Base-by-base conservation (phyloP, 2,329 filamentous ascomycete species). In the Xylaria sp. region DNA sequence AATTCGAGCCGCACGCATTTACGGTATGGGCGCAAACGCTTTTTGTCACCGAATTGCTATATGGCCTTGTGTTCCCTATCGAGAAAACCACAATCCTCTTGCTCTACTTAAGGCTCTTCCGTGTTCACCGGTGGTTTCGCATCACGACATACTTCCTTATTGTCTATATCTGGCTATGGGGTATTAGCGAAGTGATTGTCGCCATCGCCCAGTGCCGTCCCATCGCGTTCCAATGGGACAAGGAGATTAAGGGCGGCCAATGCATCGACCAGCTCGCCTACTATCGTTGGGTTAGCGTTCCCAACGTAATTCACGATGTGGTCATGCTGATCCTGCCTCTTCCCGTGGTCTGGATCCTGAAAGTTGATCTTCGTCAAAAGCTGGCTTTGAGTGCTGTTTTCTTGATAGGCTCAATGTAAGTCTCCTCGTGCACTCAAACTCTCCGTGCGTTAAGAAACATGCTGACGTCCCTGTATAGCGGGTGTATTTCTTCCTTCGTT, bases 331-430 rank as follows among this genome's bases (percentile, higher is more conserved):
- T 69, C 36, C n/a, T 69, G 12, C 70, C 70, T 9, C 42, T 56
- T 14, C 68, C 70, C 8, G 50, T 68, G 9, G 62, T 71, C 17
- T 69, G 69, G 70, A 67, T 36, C 32, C 61, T 71, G 27, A 58
- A 72, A 59, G 50, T 72, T 34, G 56, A 54, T 3, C 32, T 68
- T 21, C 66, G 64, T 9, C 57, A 69, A 34, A 72, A 72, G 45
- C 45, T 71, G 2, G 70, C 70, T 36, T 47, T 72, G 55, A 68
- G 36, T n/a, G 61, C 51, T 14, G 68, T 70, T 11, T 71, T 71
- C 55, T 34, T 72, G 61, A 59, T 72, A 24, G 68, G 64, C 19
- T 72, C 70, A 19, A 65, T 72, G 70, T 70, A 51, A 65, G 70
- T 4, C 19, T 57, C 9, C 36, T 39, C 17, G 32, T 19, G 24